Percentiles rank a stretch among this genome's conserved stretches.
phyloP scores from a whole-genome alignment of 495 filamentous ascomycete species.

The Neurospora sp. region DNA sequence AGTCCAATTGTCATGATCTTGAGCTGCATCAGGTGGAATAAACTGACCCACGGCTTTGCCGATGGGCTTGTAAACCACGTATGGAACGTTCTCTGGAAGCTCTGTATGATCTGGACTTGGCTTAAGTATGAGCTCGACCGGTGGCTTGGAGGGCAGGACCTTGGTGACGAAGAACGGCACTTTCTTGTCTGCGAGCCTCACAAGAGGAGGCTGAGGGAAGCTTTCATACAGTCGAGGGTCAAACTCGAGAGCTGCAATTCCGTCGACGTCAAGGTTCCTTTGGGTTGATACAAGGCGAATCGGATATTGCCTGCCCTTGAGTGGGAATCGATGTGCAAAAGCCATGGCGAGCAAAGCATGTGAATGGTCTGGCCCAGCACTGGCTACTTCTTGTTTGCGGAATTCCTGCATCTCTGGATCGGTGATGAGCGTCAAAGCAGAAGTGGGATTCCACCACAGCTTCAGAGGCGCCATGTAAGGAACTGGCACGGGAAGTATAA shows the following conservation, averaged over 20 bases:
- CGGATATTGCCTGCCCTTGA: constrained; percentile 31
- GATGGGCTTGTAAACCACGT: constrained; percentile 34
- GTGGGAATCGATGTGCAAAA: constrained; percentile 29
- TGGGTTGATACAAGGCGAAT: constrained; percentile 18
- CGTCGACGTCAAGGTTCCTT: constrained; percentile 6
- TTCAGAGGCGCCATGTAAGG: constrained; percentile 33
- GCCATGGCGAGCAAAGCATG: constrained; percentile 39
- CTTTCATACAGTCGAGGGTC: constrained; percentile 5
- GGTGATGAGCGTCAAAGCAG: constrained; percentile 30
- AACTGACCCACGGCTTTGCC: constrained; percentile 38
- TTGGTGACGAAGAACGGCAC: constrained; percentile 23
- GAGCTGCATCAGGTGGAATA: constrained; percentile 37
- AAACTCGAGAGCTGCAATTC: constrained; percentile 8
- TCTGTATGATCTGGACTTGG: constrained; percentile 14
- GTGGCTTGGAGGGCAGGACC: constrained; percentile 29
- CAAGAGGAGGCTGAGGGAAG: constrained; percentile 12
- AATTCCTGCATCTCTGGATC: constrained; percentile 13
- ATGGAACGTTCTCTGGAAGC: constrained; percentile 29
- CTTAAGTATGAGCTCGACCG: constrained; percentile 13
- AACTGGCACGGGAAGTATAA: constrained; percentile 36
- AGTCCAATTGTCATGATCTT: neutral
- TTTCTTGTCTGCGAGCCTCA: constrained; percentile 18
- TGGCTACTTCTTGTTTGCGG: constrained; percentile 4
- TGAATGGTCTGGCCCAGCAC: constrained; percentile 32
- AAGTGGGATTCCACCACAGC: constrained; percentile 41